phyloP scores from a whole-genome alignment of 1,139 yeast genomes.

The Candida sp. region DNA sequence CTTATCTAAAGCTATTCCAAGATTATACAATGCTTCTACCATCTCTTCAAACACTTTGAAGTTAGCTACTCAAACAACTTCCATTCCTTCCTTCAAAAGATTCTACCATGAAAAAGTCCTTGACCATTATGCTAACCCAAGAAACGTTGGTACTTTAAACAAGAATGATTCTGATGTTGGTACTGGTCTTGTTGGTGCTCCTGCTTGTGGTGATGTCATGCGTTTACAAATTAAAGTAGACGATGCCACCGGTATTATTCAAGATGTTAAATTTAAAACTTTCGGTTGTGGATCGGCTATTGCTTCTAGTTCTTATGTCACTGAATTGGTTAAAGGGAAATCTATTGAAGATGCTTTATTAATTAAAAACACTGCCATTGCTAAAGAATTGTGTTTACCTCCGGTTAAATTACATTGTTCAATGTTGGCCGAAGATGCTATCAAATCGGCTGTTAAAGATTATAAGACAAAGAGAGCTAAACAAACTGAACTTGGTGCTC shows the following conservation, averaged over 20 bases:
- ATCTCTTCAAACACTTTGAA: too few relatives aligned
- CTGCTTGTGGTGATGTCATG: constrained; percentile 99
- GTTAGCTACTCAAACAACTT: too few relatives aligned
- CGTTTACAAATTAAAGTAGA: constrained; percentile 91
- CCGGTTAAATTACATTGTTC: constrained; percentile 98
- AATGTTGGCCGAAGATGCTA: constrained; percentile 98
- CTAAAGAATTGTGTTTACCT: constrained; percentile 89
- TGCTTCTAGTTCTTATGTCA: constrained; percentile 92
- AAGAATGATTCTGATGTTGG: constrained; percentile 81
- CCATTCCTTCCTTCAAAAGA: constrained; percentile 15
- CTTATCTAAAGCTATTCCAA: neutral
- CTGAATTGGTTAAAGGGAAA: constrained; percentile 95
- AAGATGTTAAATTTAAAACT: constrained; percentile 96
- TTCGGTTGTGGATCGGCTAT: constrained; percentile 99
- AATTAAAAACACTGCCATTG: constrained; percentile 88
- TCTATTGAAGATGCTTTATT: constrained; percentile 89
- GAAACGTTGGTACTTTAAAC: constrained; percentile 93
- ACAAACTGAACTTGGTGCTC: too few relatives aligned
- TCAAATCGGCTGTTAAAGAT: constrained; percentile 95
- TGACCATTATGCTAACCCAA: constrained; percentile 94
- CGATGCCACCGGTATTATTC: constrained; percentile 84
- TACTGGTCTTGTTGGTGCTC: constrained; percentile 97
- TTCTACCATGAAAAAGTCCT: constrained; percentile 72
- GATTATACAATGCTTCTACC: too few relatives aligned
- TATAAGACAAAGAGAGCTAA: constrained; percentile 68